Percentiles rank a stretch among this genome's conserved stretches.
These are phyloP conservation scores for Aspergillus haitiensis DNA, from an alignment of 495 filamentous ascomycete species.

Conservation along the genomic window DNA sequence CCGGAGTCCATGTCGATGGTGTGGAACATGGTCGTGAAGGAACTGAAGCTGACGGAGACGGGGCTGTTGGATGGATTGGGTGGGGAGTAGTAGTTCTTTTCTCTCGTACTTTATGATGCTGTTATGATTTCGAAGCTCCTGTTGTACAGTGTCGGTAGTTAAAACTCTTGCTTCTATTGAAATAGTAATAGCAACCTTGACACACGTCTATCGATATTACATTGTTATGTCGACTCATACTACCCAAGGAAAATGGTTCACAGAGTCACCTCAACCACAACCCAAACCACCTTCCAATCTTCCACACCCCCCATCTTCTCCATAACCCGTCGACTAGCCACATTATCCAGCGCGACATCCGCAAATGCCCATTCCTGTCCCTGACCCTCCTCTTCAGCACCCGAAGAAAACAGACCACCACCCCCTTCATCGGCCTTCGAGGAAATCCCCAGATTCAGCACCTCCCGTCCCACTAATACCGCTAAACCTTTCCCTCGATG, in stretches of 20 bases:
- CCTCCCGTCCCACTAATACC: constrained; percentile 35
- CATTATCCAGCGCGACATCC: constrained; percentile 8
- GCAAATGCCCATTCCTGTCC: constrained; percentile 14
- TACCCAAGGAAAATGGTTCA: not conserved
- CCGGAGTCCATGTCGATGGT: constrained; percentile 15
- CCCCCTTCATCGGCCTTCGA: not conserved
- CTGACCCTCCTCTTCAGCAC: not conserved
- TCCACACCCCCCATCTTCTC: constrained; percentile 14
- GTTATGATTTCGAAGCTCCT: no score
- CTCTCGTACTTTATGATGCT: no score
- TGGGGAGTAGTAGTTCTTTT: no score
- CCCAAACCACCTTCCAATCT: constrained; percentile 9
- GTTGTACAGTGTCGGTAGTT: no score
- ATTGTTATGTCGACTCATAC: not conserved
- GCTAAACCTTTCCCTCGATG: constrained; percentile 50
- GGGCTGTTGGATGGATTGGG: constrained; percentile 12
- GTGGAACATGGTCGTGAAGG: constrained; percentile 24
- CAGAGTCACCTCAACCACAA: constrained; percentile 8
- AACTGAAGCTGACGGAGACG: constrained; percentile 21
- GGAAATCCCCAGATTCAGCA: constrained; percentile 35
- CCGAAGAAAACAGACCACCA: not conserved
- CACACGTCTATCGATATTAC: not conserved
- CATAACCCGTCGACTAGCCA: constrained; percentile 13
- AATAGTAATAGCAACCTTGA: no score
- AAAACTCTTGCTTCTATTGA: no score